Evolutionary conservation across 202 grass and related monocot genomes (phyloP).

Genomic region (Setaria italica): DNA sequence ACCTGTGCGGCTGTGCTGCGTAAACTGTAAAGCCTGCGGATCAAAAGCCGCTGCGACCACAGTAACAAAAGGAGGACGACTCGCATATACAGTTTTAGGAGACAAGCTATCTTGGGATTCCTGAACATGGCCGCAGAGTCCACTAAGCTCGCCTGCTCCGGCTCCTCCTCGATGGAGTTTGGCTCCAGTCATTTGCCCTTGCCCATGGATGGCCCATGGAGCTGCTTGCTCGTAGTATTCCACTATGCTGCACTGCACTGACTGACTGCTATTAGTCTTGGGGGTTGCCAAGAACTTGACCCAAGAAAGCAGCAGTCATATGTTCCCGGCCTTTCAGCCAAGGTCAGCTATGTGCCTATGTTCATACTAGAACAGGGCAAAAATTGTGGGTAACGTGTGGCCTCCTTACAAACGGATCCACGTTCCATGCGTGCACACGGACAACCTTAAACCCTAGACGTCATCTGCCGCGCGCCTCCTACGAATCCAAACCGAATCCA

Average conservation of each 20-base stretch:
- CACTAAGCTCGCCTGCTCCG: background rate
- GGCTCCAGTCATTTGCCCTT: background rate
- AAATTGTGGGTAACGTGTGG: too few species aligned
- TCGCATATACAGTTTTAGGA: background rate
- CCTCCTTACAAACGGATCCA: too few species aligned
- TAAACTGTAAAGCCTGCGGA: background rate
- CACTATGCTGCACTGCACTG: background rate
- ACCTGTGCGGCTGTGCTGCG: background rate
- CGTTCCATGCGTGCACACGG: too few species aligned
- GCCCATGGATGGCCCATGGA: background rate
- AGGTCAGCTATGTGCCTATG: background rate
- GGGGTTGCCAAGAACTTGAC: background rate
- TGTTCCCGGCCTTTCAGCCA: background rate
- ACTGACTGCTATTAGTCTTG: background rate
- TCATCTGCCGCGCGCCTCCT: background rate
- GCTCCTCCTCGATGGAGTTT: background rate
- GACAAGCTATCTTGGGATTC: constrained; percentile 41
- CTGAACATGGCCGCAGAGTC: constrained; percentile 3
- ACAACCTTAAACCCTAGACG: background rate
- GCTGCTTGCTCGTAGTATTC: background rate
- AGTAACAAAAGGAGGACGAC: background rate
- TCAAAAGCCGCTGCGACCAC: background rate
- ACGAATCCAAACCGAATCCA: background rate
- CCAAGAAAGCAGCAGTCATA: background rate
- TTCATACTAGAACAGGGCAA: background rate